Evolutionary conservation across 1,284 basidiomycete genomes (phyloP).

Genomic region (Fomitopsis schrenkii): DNA sequence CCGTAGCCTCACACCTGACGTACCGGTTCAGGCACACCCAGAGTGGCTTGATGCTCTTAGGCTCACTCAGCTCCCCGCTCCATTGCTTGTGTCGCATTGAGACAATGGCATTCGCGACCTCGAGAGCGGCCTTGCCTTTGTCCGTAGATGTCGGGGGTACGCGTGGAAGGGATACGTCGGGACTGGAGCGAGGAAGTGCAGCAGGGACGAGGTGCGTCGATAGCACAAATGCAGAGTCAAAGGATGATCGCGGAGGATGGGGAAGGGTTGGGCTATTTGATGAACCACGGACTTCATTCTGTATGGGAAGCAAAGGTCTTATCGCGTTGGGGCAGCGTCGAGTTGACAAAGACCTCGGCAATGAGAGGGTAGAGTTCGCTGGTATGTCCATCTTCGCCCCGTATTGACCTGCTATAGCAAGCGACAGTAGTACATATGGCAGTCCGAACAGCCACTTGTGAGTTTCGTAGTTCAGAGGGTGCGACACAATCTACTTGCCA

Average conservation of each 20-base stretch:
- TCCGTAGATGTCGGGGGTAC: background rate
- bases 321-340: background rate
- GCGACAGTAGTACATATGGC: background rate
- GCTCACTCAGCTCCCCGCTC: slow-evolving; percentile 11
- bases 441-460: background rate
- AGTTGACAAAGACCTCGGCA: background rate
- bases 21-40: slow-evolving; percentile 25
- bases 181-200: background rate
- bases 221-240: background rate
- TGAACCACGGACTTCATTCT: background rate
- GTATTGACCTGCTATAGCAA: background rate
- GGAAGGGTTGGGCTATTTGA: slow-evolving; percentile 19
- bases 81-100: slow-evolving; percentile 2
- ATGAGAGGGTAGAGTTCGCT: background rate
- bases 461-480: background rate
- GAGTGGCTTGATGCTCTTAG: slow-evolving; percentile 7
- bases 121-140: background rate
- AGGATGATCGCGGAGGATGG: slow-evolving; percentile 12
- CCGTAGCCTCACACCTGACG: slow-evolving; percentile 7
- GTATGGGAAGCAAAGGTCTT: background rate
- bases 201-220: background rate
- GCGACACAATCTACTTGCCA: background rate
- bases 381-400: background rate
- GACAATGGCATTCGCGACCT: background rate
- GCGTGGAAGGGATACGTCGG: background rate